Conservation (phyloP, 1,284 basidiomycete species). For the Abortiporus biennis region DNA sequence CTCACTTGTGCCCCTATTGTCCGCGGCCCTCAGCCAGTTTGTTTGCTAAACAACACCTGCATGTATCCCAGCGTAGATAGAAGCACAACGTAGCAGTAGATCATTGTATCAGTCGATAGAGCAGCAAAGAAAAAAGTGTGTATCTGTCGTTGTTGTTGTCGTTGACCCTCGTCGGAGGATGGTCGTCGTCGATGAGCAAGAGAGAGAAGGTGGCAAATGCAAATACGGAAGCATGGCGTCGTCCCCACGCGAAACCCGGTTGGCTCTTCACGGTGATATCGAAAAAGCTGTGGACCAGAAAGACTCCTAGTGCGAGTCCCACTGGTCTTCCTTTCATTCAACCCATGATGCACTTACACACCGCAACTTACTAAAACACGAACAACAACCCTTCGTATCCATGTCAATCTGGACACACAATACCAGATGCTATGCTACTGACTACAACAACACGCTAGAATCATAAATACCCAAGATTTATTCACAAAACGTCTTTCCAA, state of each 20-base stretch:
- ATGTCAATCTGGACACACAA: no score
- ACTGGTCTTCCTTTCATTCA: slow-evolving; percentile 3
- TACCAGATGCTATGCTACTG: background rate
- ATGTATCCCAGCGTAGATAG: slow-evolving; percentile 3
- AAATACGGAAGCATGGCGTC: slow-evolving; percentile 11
- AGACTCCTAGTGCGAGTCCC: slow-evolving; percentile 5
- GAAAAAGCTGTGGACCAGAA: slow-evolving; percentile 15
- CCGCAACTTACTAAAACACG: slow-evolving; percentile 6
- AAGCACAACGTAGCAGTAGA: background rate
- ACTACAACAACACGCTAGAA: background rate
- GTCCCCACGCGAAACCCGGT: slow-evolving; percentile 24
- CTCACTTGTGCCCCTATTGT: slow-evolving; percentile 2
- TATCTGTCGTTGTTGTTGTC: slow-evolving; percentile 14
- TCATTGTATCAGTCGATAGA: slow-evolving; percentile 8
- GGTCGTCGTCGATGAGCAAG: slow-evolving; percentile 16
- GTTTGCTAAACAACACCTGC: slow-evolving; percentile 7
- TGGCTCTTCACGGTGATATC: slow-evolving; percentile 23
- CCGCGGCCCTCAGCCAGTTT: background rate
- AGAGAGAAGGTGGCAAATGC: slow-evolving; percentile 5
- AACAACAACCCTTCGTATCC: background rate
- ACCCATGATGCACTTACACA: slow-evolving; percentile 10
- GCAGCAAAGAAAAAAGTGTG: background rate
- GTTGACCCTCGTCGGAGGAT: background rate
- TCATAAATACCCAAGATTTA: no score
- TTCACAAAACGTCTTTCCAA: no score